phyloP scores from a whole-genome alignment of 23 red algal species.

The Chondrus crispus region DNA sequence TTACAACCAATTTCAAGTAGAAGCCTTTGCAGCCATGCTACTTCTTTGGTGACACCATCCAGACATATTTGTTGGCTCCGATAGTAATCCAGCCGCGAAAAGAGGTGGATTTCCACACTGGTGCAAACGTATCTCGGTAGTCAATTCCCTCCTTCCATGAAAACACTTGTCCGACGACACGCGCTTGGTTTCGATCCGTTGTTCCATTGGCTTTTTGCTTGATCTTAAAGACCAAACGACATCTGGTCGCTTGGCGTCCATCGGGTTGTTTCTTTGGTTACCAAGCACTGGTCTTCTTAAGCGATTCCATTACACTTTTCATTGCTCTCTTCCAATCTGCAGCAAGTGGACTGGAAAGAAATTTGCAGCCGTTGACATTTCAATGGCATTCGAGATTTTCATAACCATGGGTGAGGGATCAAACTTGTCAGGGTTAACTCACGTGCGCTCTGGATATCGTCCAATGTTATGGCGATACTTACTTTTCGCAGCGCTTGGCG shows the following conservation, averaged over 20 bases:
- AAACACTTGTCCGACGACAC: neutral
- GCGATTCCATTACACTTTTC: neutral
- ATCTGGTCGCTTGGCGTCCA: neutral
- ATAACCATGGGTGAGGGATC: neutral
- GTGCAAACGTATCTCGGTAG: neutral
- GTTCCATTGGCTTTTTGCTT: neutral
- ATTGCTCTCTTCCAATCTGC: neutral
- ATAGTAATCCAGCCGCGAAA: neutral
- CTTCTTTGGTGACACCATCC: no score
- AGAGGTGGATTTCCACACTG: neutral
- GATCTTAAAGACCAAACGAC: neutral
- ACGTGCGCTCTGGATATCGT: neutral
- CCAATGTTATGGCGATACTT: neutral
- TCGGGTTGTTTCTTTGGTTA: neutral
- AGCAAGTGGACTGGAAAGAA: neutral
- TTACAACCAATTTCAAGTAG: no score
- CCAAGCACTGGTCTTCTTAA: neutral
- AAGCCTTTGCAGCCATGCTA: no score
- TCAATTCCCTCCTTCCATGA: neutral
- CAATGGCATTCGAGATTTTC: neutral
- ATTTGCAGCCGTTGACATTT: neutral
- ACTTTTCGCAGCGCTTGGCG: no score
- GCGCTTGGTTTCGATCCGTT: neutral
- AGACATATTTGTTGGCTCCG: neutral
- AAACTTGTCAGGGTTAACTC: neutral